These are phyloP conservation scores for Mycena capillaripes DNA, from an alignment of 768 basidiomycete genomes.

Conservation along the genomic window DNA sequence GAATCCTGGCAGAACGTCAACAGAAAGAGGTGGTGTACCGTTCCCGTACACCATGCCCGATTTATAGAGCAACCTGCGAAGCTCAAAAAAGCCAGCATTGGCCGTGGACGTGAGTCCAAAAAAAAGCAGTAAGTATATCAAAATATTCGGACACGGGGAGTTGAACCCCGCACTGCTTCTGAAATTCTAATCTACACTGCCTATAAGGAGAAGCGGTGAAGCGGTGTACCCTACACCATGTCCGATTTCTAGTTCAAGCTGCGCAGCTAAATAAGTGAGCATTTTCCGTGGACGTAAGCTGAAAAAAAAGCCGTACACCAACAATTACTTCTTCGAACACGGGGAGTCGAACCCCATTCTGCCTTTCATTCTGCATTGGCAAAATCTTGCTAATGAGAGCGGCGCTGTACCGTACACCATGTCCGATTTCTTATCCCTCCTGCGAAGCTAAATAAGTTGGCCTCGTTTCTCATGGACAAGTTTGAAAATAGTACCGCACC, in stretches of 20 bases:
- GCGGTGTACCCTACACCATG: constrained; percentile 4
- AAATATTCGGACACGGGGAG: constrained; percentile 9
- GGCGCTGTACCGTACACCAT: neutral
- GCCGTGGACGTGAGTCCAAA: neutral
- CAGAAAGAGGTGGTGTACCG: too few species aligned
- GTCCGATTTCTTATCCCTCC: neutral
- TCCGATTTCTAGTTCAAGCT: neutral
- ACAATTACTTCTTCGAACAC: neutral
- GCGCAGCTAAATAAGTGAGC: neutral
- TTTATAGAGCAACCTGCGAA: too few species aligned
- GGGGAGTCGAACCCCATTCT: neutral
- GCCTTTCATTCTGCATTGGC: too few species aligned
- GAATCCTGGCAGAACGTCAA: too few species aligned
- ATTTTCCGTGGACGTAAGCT: neutral
- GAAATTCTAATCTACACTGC: neutral
- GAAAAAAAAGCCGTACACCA: neutral
- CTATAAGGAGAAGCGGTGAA: neutral
- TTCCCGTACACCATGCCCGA: too few species aligned
- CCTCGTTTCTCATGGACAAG: neutral
- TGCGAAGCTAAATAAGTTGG: neutral
- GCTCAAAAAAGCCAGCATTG: neutral
- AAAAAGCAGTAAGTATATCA: neutral
- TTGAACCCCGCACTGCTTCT: neutral
- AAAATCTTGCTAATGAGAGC: neutral
- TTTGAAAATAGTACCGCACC: neutral